phyloP scores from a whole-genome alignment of 345 rosid species.

The Dipteronia sinensis region DNA sequence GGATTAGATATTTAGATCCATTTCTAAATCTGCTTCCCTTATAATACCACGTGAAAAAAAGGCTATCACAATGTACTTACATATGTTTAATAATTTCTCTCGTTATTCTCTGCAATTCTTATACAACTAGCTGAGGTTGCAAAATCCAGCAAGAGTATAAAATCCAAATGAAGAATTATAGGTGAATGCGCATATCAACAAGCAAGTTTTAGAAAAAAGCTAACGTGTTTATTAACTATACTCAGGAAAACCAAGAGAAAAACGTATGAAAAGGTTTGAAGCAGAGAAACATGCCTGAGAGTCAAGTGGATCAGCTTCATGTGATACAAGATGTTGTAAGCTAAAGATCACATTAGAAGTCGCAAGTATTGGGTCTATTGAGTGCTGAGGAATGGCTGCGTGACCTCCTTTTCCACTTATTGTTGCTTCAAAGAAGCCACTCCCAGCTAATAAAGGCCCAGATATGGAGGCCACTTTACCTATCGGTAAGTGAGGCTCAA shows the following conservation, averaged over 20 bases:
- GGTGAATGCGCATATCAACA: background rate
- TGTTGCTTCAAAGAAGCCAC: constrained; percentile 77
- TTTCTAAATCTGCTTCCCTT: background rate
- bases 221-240: background rate
- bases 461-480: constrained; percentile 64
- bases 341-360: constrained; percentile 80
- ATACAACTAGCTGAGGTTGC: background rate
- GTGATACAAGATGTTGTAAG: constrained; percentile 86
- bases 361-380: constrained; percentile 81
- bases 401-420: constrained; percentile 88
- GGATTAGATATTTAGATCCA: background rate
- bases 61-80: background rate
- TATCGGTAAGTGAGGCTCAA: constrained; percentile 32
- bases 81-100: background rate
- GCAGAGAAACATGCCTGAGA: constrained; percentile 57
- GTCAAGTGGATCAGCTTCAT: constrained; percentile 91
- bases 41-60: background rate
- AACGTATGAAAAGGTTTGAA: background rate
- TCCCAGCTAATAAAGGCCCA: constrained; percentile 80
- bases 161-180: constrained; percentile 1
- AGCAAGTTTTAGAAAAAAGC: background rate
- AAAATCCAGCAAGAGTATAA: background rate
- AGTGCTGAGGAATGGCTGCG: constrained; percentile 83
- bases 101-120: background rate
- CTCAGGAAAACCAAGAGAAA: background rate